phyloP scores from a whole-genome alignment of 106 monocot genomes.

The Dioscorea zingiberensis region DNA sequence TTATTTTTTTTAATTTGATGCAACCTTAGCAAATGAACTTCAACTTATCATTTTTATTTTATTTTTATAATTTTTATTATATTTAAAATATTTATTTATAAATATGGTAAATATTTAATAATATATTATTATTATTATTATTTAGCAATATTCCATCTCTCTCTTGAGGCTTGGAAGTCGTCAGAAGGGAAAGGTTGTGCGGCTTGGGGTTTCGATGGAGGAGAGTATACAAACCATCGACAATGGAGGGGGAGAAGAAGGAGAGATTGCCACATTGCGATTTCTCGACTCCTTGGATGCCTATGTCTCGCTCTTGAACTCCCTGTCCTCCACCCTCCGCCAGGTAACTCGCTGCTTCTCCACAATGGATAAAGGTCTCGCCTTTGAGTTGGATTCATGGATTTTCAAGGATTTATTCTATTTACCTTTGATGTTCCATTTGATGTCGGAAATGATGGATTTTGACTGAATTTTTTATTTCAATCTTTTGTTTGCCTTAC shows the following conservation, averaged over 20 bases:
- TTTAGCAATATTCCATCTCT: too few species aligned
- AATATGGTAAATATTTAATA: too few species aligned
- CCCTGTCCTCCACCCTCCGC: neutral
- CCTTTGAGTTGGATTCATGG: neutral
- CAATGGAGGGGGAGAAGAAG: neutral
- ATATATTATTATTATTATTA: too few species aligned
- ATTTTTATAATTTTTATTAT: too few species aligned
- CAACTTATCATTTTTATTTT: too few species aligned
- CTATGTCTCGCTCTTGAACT: neutral
- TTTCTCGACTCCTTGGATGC: conserved; percentile 4
- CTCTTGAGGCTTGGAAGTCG: too few species aligned
- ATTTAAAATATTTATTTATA: too few species aligned
- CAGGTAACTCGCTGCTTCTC: neutral
- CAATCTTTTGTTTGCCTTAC: neutral
- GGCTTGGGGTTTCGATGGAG: neutral
- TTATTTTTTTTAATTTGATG: too few species aligned
- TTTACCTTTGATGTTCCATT: too few species aligned
- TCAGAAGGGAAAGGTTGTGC: too few species aligned
- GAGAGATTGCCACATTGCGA: conserved; percentile 1
- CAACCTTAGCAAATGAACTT: too few species aligned
- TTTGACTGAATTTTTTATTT: neutral
- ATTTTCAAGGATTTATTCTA: neutral
- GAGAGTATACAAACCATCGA: neutral
- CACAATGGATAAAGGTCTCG: neutral
- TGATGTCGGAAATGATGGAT: neutral